phyloP scores from a whole-genome alignment of 768 basidiomycete genomes.

The Erythrobasidium yunnanense region DNA sequence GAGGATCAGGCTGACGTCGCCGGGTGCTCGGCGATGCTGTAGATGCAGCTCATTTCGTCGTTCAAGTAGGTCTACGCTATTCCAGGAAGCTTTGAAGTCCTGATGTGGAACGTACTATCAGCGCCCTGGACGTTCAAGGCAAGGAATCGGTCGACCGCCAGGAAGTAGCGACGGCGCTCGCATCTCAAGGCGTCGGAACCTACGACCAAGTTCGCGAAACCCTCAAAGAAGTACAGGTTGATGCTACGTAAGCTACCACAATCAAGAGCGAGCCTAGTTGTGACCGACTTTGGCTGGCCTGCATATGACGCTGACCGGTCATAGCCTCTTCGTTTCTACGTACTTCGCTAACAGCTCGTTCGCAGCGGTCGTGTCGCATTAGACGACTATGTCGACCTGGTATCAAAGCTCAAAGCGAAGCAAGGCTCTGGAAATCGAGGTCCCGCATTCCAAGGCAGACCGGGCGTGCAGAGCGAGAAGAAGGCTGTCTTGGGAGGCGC shows the following conservation, averaged over 20 bases:
- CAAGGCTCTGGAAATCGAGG: neutral
- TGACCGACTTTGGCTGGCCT: no score
- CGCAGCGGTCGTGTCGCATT: slow-evolving; percentile 81
- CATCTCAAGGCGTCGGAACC: slow-evolving; percentile 43
- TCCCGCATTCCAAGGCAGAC: slow-evolving; percentile 8
- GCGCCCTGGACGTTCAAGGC: slow-evolving; percentile 9
- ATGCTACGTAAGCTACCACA: slow-evolving; percentile 50
- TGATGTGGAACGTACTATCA: no score
- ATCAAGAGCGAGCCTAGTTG: no score
- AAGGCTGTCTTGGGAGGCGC: slow-evolving; percentile 34
- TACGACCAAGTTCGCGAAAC: slow-evolving; percentile 71
- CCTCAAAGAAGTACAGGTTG: slow-evolving; percentile 83
- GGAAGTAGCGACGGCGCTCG: slow-evolving; percentile 17
- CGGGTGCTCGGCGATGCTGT: neutral
- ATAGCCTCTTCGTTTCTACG: no score
- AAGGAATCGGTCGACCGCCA: slow-evolving; percentile 40
- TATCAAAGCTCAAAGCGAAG: slow-evolving; percentile 56
- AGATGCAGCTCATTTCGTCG: slow-evolving; percentile 77
- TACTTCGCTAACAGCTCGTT: no score
- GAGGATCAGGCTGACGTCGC: neutral
- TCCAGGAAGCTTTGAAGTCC: no score
- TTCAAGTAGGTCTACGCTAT: slow-evolving; percentile 60
- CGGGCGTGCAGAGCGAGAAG: slow-evolving; percentile 26
- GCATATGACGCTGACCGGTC: no score
- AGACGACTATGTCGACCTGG: slow-evolving; percentile 96